Evolutionary conservation across 1,139 yeast genomes (phyloP).

Genomic region (Pichia sp.): DNA sequence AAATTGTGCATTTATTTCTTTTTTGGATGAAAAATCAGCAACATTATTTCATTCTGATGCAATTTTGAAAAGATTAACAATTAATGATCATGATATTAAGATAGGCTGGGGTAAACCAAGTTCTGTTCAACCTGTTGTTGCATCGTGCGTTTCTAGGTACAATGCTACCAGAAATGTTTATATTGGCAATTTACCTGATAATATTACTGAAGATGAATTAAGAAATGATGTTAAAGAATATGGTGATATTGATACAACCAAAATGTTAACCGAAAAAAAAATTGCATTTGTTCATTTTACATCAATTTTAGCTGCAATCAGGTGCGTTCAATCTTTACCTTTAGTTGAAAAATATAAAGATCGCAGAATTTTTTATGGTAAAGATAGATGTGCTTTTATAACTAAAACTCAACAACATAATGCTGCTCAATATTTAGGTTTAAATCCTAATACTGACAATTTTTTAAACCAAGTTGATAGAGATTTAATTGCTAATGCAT

Average conservation of each 20-base stretch:
- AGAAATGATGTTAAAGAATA: slow-evolving; percentile 44
- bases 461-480: slow-evolving; percentile 57
- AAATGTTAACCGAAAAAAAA: slow-evolving; percentile 52
- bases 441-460: slow-evolving; percentile 86
- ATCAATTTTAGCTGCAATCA: slow-evolving; percentile 50
- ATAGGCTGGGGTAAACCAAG: slow-evolving; percentile 60
- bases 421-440: slow-evolving; percentile 91
- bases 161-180: slow-evolving; percentile 62
- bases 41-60: slow-evolving; percentile 58
- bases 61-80: slow-evolving; percentile 49
- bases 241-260: slow-evolving; percentile 53
- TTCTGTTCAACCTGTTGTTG: slow-evolving; percentile 49
- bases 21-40: slow-evolving; percentile 56
- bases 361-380: slow-evolving; percentile 55
- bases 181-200: slow-evolving; percentile 47
- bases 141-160: slow-evolving; percentile 52
- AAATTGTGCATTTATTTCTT: slow-evolving; percentile 59
- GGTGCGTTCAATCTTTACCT: slow-evolving; percentile 54
- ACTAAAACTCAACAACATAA: slow-evolving; percentile 95
- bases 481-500: slow-evolving; percentile 43
- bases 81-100: slow-evolving; percentile 52
- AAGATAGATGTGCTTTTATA: slow-evolving; percentile 65
- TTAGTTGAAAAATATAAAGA: slow-evolving; percentile 49
- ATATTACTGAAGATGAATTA: slow-evolving; percentile 45
- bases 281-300: slow-evolving; percentile 59